Conservation (phyloP, 2,329 filamentous ascomycete species). For the Cercospora nicotianae region DNA sequence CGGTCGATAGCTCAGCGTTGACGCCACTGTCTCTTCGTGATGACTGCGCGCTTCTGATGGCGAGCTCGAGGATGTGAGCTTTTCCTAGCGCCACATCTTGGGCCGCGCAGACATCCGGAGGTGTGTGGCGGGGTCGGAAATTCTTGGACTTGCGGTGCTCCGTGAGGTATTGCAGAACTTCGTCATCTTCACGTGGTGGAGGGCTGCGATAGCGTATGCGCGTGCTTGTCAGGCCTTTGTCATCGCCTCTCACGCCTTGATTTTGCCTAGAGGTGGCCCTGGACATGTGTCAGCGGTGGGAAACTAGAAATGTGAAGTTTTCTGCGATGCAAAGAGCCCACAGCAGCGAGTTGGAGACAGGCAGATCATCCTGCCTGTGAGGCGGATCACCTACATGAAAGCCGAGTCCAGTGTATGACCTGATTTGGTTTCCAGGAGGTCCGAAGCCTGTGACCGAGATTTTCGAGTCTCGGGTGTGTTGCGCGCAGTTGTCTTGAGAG, state of each 20-base stretch:
- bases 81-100: constrained; percentile 25
- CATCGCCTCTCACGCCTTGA: constrained; percentile 13
- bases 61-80: constrained; percentile 18
- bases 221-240: constrained; percentile 20
- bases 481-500: not conserved
- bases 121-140: constrained; percentile 25
- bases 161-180: constrained; percentile 13
- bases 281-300: not conserved
- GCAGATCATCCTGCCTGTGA: not conserved
- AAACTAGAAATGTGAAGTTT: not conserved
- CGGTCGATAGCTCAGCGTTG: constrained; percentile 1
- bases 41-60: constrained; percentile 19
- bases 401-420: not conserved
- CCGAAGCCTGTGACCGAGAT: not conserved
- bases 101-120: constrained; percentile 24
- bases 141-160: constrained; percentile 13
- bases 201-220: constrained; percentile 27
- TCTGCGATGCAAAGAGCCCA: not conserved
- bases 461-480: not conserved
- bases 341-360: too few species aligned
- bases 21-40: constrained; percentile 25
- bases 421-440: not conserved
- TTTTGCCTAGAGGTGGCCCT: constrained; percentile 5
- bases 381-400: not conserved
- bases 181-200: constrained; percentile 17